A percentile compares a stretch with the other conserved stretches of the same genome.
Evolutionary conservation across 495 filamentous ascomycete species (phyloP).

Genomic region (Penicillium longicatenatum): DNA sequence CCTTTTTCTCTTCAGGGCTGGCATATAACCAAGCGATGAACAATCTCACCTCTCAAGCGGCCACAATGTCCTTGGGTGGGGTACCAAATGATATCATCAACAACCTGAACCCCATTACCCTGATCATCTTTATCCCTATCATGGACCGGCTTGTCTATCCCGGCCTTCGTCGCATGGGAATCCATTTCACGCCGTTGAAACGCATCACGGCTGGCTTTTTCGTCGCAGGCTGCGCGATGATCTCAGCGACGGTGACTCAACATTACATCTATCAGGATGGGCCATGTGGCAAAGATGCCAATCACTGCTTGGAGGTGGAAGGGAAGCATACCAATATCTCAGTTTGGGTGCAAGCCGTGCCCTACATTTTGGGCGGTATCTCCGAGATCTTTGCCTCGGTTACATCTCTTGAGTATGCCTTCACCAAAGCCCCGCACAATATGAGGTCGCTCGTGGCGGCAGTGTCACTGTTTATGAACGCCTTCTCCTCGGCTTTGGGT

Average conservation of each 20-base stretch:
- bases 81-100: constrained; percentile 78
- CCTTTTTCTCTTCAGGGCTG: constrained; percentile 41
- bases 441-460: constrained; percentile 75
- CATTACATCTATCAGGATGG: constrained; percentile 68
- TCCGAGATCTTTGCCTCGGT: constrained; percentile 74
- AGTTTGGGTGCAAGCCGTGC: constrained; percentile 63
- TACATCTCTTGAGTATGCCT: constrained; percentile 71
- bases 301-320: constrained; percentile 39
- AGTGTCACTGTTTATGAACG: constrained; percentile 68
- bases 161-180: constrained; percentile 56
- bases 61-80: constrained; percentile 66
- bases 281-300: constrained; percentile 57
- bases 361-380: constrained; percentile 69
- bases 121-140: constrained; percentile 80
- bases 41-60: constrained; percentile 77
- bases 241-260: constrained; percentile 66
- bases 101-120: constrained; percentile 74
- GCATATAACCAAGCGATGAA: constrained; percentile 61
- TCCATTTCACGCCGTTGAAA: constrained; percentile 74
- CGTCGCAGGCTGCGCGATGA: constrained; percentile 61
- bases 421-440: constrained; percentile 75
- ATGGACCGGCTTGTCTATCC: constrained; percentile 72
- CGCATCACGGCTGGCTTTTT: constrained; percentile 71
- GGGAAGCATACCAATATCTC: constrained; percentile 49
- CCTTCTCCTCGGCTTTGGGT: constrained; percentile 67